phyloP scores from a whole-genome alignment of 768 basidiomycete species.

The Exidia glandulosa region DNA sequence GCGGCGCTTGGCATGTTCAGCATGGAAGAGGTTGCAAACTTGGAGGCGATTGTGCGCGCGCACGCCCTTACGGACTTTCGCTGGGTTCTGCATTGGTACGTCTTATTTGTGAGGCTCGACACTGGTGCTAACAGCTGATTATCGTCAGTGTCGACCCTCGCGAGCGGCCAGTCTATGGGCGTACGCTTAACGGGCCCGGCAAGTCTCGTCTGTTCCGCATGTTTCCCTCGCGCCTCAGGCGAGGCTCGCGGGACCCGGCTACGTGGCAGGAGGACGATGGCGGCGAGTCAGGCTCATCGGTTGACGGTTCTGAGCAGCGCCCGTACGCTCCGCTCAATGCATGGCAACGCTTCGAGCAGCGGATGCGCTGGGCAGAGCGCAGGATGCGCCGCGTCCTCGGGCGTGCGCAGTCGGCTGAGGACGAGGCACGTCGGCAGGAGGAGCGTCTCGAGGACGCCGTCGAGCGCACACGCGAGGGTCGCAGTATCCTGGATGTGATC shows the following conservation, averaged over 20 bases:
- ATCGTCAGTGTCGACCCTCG: not conserved
- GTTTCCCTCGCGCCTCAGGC: not conserved
- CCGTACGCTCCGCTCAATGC: not conserved
- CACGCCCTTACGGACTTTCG: not conserved
- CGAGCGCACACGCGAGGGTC: not conserved
- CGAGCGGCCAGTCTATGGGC: not conserved
- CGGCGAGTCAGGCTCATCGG: not conserved
- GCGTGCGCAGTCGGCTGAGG: not conserved
- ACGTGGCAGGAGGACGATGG: not conserved
- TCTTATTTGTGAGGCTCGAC: not conserved
- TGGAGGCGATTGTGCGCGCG: not conserved
- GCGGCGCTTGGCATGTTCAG: not conserved
- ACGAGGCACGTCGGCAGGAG: not conserved
- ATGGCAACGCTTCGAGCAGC: not conserved
- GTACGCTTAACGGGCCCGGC: not conserved
- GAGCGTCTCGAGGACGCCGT: not conserved
- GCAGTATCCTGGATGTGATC: not conserved
- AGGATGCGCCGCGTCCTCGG: not conserved
- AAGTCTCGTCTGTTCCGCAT: not conserved
- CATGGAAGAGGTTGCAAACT: not conserved
- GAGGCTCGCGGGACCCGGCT: not conserved
- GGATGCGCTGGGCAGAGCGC: not conserved
- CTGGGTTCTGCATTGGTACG: not conserved
- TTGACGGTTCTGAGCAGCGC: not conserved
- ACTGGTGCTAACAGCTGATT: not conserved